Conservation (phyloP, 2,329 filamentous ascomycete species). For the Coniella vitis region DNA sequence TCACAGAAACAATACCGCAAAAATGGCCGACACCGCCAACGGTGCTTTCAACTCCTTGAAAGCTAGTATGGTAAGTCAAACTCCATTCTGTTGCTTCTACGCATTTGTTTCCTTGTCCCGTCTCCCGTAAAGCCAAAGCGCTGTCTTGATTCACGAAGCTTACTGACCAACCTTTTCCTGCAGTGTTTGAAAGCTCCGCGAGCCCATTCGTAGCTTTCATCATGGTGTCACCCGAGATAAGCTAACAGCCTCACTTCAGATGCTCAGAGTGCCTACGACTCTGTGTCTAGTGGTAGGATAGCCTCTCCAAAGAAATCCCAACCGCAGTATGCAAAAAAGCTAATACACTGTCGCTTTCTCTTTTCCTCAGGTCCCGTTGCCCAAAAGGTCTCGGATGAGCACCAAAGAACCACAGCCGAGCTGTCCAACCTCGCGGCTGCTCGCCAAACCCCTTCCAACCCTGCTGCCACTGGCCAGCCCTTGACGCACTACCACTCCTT, state of each 20-base stretch:
- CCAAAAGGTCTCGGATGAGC: conserved; percentile 51
- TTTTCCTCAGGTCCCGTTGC: conserved; percentile 46
- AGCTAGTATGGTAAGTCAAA: conserved; percentile 45
- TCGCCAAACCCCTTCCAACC: conserved; percentile 46
- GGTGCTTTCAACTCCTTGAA: conserved; percentile 42
- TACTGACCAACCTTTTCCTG: conserved; percentile 25
- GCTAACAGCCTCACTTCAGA: conserved; percentile 34
- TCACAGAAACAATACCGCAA: not conserved
- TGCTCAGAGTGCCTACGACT: conserved; percentile 41
- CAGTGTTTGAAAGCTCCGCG: conserved; percentile 27
- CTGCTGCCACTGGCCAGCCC: conserved; percentile 54
- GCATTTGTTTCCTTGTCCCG: not conserved
- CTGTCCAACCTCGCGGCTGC: conserved; percentile 51
- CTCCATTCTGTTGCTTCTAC: not conserved
- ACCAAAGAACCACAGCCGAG: conserved; percentile 48
- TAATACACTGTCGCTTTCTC: conserved; percentile 1
- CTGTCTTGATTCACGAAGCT: not conserved
- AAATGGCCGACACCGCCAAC: conserved; percentile 41
- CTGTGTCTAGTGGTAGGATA: conserved; percentile 39
- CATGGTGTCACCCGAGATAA: conserved; percentile 18
- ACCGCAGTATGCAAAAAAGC: not conserved
- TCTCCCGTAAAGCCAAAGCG: not conserved
- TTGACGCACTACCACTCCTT: conserved; percentile 66
- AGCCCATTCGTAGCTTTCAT: conserved; percentile 3
- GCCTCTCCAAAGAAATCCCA: not conserved